Evolutionary conservation across 441 rosid genomes (phyloP).

Genomic region (Populus hybrid): DNA sequence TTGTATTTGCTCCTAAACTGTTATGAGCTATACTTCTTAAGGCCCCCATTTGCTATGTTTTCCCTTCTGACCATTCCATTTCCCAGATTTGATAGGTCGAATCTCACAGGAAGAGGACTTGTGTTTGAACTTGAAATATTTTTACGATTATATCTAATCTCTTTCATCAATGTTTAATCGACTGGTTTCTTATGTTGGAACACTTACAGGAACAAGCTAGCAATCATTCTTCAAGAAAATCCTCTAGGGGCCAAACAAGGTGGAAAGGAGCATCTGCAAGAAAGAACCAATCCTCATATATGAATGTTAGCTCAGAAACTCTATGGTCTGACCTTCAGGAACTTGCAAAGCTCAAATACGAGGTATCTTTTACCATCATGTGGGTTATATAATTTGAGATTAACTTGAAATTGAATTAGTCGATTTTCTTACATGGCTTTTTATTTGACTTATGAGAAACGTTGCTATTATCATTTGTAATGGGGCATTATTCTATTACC

Average conservation of each 20-base stretch:
- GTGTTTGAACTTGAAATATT: neutral
- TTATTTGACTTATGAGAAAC: neutral
- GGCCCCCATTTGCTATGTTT: neutral
- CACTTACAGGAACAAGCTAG: slow-evolving; percentile 57
- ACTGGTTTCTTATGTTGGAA: neutral
- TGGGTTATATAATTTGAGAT: neutral
- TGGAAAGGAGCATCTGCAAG: slow-evolving; percentile 63
- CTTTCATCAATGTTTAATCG: neutral
- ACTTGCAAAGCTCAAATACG: slow-evolving; percentile 81
- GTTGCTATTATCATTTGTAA: neutral
- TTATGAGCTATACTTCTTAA: neutral
- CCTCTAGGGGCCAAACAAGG: slow-evolving; percentile 60
- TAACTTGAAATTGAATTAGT: neutral
- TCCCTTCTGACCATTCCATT: neutral
- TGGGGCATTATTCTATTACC: neutral
- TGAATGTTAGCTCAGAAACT: slow-evolving; percentile 74
- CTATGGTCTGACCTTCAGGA: slow-evolving; percentile 91
- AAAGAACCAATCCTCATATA: slow-evolving; percentile 56
- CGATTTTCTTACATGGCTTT: neutral
- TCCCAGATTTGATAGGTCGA: neutral
- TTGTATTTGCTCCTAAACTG: neutral
- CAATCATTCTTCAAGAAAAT: slow-evolving; percentile 59
- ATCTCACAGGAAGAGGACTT: neutral
- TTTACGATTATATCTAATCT: neutral
- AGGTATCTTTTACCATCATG: slow-evolving; percentile 43